Conservation (phyloP, 2,329 filamentous ascomycete species). For the Orbilia blumenaviensis region DNA sequence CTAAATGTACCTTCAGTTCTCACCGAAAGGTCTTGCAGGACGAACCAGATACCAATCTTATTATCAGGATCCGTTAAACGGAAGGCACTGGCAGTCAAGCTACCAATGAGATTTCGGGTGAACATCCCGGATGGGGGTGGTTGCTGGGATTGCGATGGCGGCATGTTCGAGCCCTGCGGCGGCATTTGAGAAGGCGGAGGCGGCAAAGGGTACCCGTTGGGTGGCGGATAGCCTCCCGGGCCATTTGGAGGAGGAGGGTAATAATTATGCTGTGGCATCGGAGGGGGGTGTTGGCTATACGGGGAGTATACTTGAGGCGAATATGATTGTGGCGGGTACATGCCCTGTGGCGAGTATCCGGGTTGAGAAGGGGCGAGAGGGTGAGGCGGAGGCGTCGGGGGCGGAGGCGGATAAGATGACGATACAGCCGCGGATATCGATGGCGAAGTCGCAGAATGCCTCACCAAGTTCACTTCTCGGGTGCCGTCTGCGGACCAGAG, state of each 20-base stretch:
- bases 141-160: conserved; percentile 58
- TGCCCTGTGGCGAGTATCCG: conserved; percentile 55
- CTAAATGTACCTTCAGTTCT: conserved; percentile 90
- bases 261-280: conserved; percentile 54
- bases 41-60: conserved; percentile 93
- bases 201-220: conserved; percentile 48
- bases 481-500: conserved; percentile 71
- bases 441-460: conserved; percentile 72
- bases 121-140: conserved; percentile 79
- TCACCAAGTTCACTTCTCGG: conserved; percentile 74
- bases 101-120: conserved; percentile 93
- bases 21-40: conserved; percentile 93
- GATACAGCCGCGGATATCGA: conserved; percentile 84
- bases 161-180: conserved; percentile 54
- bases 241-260: conserved; percentile 41
- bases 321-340: conserved; percentile 57
- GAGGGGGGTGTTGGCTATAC: conserved; percentile 55
- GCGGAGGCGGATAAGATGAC: conserved; percentile 74
- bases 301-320: conserved; percentile 49
- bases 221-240: conserved; percentile 41
- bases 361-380: conserved; percentile 54
- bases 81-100: conserved; percentile 86
- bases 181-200: conserved; percentile 51
- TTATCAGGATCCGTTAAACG: conserved; percentile 79
- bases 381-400: conserved; percentile 57